Evolutionary conservation across 2,329 filamentous ascomycete genomes (phyloP), one percentile per base, ranked within the genome.

Genomic region (Amauroascus niger): DNA sequence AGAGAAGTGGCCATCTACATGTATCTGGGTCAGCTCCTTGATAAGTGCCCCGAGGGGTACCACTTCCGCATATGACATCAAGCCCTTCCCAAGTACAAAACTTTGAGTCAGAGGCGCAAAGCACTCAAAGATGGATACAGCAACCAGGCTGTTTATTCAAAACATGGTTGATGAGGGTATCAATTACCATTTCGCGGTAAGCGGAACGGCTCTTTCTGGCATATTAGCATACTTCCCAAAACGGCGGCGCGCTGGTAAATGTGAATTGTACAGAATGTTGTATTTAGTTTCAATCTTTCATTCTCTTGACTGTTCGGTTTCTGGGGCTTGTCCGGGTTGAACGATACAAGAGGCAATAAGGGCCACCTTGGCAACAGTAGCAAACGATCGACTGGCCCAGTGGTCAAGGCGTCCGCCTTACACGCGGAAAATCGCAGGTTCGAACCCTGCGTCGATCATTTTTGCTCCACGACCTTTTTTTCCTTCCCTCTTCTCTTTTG

Each of bases 361-460:
- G n/a, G n/a, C n/a, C n/a, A n/a, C n/a, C n/a, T n/a, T n/a, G n/a
- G n/a, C n/a, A n/a, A n/a, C n/a, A n/a, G 32, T 35, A 35, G 6
- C 32, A 18, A 18, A 16, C 35, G 64, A 64, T 65, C 66, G 66
- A 64, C 62, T 70, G 64, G 69, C 65, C 65, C 64, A 71, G 69
- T 61, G 69, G 69, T 70, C 64, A 70, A 64, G 65, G 65, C 65
- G 65, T 68, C 61, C 67, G 67, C 63, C 66, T 71, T 71, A 71
- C 69, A 71, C 69, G 64, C 67, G 68, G 62, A 69, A 65, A 69
- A 67, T 71, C 70, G 67, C 69, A 71, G 69, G 69, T 72, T 72
- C 70, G 69, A 73, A 65, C 68, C 70, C 70, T 71, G 69, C 67
- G 64, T 64, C 69, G 67, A 68, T 69, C 69, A 70, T 22, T 32